Conservation (phyloP, 2,329 filamentous ascomycete species). For the Paramyrothecium sp. region DNA sequence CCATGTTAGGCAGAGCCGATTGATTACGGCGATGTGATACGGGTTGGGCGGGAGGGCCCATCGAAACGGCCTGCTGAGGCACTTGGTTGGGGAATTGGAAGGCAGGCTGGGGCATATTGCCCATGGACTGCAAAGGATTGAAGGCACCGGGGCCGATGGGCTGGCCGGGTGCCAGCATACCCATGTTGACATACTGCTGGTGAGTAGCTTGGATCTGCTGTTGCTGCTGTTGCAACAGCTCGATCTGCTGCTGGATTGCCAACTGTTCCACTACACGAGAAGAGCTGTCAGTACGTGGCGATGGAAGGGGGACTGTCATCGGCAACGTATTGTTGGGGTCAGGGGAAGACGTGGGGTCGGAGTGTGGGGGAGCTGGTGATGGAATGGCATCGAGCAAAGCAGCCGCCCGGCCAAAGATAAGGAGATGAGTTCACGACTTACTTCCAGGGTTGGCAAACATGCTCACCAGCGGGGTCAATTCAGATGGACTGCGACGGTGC, state of each 20-base stretch:
- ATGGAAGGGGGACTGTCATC: neutral
- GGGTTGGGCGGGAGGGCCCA: constrained; percentile 76
- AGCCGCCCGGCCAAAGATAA: neutral
- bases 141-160: constrained; percentile 67
- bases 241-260: constrained; percentile 96
- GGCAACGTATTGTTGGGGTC: neutral
- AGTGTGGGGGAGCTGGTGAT: neutral
- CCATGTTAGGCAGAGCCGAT: constrained; percentile 90
- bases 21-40: constrained; percentile 95
- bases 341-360: neutral
- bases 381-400: neutral
- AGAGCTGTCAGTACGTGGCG: constrained; percentile 15
- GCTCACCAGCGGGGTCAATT: constrained; percentile 97
- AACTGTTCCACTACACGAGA: constrained; percentile 81
- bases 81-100: constrained; percentile 88
- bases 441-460: constrained; percentile 68
- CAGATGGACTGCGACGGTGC: constrained; percentile 93
- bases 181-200: constrained; percentile 97
- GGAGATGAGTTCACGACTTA: constrained; percentile 41
- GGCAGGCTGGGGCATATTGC: constrained; percentile 74
- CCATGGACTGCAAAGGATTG: constrained; percentile 78
- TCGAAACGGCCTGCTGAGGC: constrained; percentile 68
- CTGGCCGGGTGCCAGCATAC: constrained; percentile 86
- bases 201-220: constrained; percentile 96
- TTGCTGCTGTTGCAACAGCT: constrained; percentile 94